phyloP scores from a whole-genome alignment of 2,329 filamentous ascomycete species.

The Calonectria henricotiae region DNA sequence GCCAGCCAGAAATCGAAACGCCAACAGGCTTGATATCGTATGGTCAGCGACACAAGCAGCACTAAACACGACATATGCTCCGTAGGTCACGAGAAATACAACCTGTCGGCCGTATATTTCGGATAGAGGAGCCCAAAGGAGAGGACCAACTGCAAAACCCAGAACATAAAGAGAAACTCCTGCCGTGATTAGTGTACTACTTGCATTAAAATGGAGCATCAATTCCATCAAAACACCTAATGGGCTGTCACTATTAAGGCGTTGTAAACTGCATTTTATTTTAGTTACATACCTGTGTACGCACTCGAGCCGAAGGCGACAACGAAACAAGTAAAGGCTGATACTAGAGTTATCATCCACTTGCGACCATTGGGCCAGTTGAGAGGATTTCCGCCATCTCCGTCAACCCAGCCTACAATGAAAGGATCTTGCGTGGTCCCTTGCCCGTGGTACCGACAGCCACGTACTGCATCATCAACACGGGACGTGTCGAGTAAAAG shows the following conservation, averaged over 20 bases:
- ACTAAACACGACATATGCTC: constrained; percentile 74
- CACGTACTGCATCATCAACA: constrained; percentile 71
- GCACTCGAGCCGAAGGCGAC: constrained; percentile 81
- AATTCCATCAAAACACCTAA: constrained; percentile 63
- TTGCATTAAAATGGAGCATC: constrained; percentile 69
- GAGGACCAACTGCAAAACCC: constrained; percentile 55
- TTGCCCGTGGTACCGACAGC: constrained; percentile 70
- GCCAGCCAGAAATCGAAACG: constrained; percentile 78
- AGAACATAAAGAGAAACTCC: constrained; percentile 77
- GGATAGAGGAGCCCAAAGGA: constrained; percentile 77
- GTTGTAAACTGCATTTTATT: background rate
- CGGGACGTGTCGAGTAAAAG: constrained; percentile 72
- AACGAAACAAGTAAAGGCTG: constrained; percentile 77
- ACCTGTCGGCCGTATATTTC: constrained; percentile 76
- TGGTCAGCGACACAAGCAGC: constrained; percentile 72
- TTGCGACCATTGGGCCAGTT: constrained; percentile 71
- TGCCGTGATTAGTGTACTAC: constrained; percentile 69
- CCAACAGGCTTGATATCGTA: constrained; percentile 72
- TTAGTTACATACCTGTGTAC: constrained; percentile 65
- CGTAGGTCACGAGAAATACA: constrained; percentile 73
- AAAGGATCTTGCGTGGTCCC: constrained; percentile 80
- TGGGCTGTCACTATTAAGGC: background rate
- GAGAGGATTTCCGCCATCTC: constrained; percentile 79
- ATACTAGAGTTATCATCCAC: constrained; percentile 76
- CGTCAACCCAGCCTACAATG: constrained; percentile 77